phyloP scores from a whole-genome alignment of 1,284 basidiomycete genomes.

The Xerocomus minutiporus region DNA sequence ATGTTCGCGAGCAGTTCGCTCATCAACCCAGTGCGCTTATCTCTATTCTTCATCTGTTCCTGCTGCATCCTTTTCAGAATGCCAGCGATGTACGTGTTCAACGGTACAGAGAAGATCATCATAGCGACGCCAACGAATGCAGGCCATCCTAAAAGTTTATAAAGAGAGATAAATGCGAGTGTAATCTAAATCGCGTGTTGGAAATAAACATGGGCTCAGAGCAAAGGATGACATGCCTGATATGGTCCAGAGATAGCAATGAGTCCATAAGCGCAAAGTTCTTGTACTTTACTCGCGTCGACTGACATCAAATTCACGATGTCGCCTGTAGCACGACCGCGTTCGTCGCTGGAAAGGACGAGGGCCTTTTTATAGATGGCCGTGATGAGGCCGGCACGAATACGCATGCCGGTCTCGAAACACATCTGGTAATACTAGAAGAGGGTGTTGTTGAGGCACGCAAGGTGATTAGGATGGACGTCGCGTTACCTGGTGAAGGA shows the following conservation, averaged over 20 bases:
- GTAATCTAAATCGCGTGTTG: constrained; percentile 50
- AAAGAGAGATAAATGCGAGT: constrained; percentile 86
- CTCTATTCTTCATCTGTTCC: constrained; percentile 88
- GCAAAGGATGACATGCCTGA: constrained; percentile 42
- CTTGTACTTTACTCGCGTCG: constrained; percentile 76
- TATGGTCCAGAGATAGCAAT: constrained; percentile 68
- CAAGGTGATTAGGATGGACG: background rate
- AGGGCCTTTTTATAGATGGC: constrained; percentile 86
- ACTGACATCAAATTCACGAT: constrained; percentile 94
- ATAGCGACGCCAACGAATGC: constrained; percentile 90
- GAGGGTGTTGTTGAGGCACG: background rate
- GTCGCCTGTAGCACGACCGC: constrained; percentile 77
- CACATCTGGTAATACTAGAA: background rate
- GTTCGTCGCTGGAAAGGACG: constrained; percentile 80
- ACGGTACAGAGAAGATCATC: constrained; percentile 80
- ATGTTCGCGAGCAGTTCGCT: constrained; percentile 86
- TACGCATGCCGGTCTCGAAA: constrained; percentile 67
- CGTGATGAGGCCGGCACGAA: constrained; percentile 83
- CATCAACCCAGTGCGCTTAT: constrained; percentile 72
- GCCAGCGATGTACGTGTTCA: constrained; percentile 76
- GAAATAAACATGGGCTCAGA: background rate
- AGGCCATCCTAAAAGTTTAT: constrained; percentile 86
- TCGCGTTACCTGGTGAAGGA: constrained; percentile 73
- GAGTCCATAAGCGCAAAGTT: constrained; percentile 74
- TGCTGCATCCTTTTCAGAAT: constrained; percentile 73